A percentile compares a stretch with the other conserved stretches of the same genome.
These are phyloP conservation scores for Musa troglodytarum DNA, from an alignment of 176 grass and related monocot genomes.

Conservation along the genomic window DNA sequence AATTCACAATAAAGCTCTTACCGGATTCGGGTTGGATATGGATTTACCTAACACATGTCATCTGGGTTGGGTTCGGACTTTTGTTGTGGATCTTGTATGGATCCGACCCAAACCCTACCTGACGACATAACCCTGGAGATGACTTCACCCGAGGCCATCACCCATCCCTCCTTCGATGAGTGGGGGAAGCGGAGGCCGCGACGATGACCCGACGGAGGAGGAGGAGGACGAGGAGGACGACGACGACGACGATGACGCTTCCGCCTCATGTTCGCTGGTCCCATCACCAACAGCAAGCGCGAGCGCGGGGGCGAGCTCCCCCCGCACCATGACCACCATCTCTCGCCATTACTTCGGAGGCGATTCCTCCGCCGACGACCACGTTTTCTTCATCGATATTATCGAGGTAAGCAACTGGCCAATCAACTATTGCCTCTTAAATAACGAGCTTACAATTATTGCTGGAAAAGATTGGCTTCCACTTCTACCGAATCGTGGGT, in stretches of 20 bases:
- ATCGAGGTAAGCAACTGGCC: constrained; percentile 37
- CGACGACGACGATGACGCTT: neutral
- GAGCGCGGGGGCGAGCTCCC: constrained; percentile 1
- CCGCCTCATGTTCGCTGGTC: neutral
- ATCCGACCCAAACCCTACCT: too few species aligned
- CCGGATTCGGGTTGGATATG: too few species aligned
- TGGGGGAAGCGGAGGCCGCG: neutral
- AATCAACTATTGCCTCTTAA: too few species aligned
- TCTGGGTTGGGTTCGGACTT: too few species aligned
- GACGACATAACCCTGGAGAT: too few species aligned
- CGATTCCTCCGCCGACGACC: constrained; percentile 27
- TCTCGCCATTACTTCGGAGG: constrained; percentile 73
- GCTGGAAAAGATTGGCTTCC: too few species aligned
- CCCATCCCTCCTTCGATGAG: neutral
- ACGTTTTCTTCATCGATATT: constrained; percentile 52
- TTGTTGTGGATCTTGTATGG: too few species aligned
- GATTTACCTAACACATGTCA: too few species aligned
- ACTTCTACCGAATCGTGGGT: too few species aligned
- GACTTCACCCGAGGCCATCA: too few species aligned
- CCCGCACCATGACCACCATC: constrained; percentile 33
- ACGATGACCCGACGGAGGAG: neutral
- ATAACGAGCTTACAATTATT: too few species aligned
- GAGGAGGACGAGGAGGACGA: neutral
- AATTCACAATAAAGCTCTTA: too few species aligned
- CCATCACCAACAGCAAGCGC: neutral